Base-by-base conservation (phyloP, 768 basidiomycete species). In the Mycena chlorophos region DNA sequence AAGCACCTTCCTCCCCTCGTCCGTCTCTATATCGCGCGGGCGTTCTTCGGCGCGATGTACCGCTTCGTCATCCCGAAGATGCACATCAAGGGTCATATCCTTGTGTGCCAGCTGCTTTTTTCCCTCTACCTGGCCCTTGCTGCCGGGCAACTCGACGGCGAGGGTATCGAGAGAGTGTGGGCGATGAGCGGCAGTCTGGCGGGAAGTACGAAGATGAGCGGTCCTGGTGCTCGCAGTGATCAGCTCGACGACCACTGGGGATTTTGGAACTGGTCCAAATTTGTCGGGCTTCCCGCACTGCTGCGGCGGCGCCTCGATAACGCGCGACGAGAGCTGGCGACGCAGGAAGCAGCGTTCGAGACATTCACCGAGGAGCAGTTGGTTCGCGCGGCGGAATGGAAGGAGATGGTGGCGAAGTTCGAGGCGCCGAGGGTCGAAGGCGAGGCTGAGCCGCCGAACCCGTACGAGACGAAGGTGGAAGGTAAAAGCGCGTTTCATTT, bases 201-300 rank as follows among this genome's bases (percentile, higher is more conserved):
- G 16, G 29, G 49, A 8, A 70, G 69, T 43, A 73, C 70, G 2
- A 57, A 60, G 37, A 71, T 70, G 57, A 75, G 73, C 71, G 71
- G 70, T 13, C 67, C 68, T 6, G 70, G 68, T 3, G 63, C 63
- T 2, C 62, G 67, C 1, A 50, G 55, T 0, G 69, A 71, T 28
- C 57, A 56, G 0, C 37, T 71, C n/a, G n/a, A n/a, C n/a, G n/a
- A n/a, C n/a, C n/a, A n/a, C n/a, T n/a, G n/a, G n/a, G n/a, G n/a
- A n/a, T 61, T 64, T 25, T 61, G 54, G 30, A 71, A 71, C 46
- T 70, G 67, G 64, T 40, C 54, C 17, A 71, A 70, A 51, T 52
- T 58, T 4, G 50, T 60, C 12, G 48, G 56, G 23, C 38, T 73
- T 34, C 31, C 31, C 31, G 31, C 31, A 8, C 17, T 51, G 3